phyloP scores from a whole-genome alignment of 108 stramenopile genomes.

The Discostella pseudostelligera region DNA sequence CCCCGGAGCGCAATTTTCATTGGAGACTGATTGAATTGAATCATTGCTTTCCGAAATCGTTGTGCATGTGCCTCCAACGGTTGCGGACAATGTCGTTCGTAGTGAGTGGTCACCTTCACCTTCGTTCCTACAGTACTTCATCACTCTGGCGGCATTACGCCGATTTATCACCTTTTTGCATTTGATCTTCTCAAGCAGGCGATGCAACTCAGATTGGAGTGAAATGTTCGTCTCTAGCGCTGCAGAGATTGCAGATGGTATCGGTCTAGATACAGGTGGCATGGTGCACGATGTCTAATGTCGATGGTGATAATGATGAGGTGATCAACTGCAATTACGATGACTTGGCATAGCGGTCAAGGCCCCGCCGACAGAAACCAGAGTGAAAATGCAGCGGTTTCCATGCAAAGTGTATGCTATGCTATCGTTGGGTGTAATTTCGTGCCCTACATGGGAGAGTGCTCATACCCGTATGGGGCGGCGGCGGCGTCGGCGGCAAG shows the following conservation, averaged over 20 bases:
- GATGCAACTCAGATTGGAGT: constrained; percentile 35
- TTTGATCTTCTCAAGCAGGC: constrained; percentile 29
- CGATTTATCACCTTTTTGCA: constrained; percentile 24
- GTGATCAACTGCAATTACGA: too few species aligned
- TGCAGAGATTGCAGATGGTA: constrained; percentile 27
- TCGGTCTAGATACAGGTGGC: constrained; percentile 13
- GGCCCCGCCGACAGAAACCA: too few species aligned
- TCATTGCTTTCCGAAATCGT: not conserved
- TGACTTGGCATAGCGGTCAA: too few species aligned
- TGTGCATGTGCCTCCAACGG: not conserved
- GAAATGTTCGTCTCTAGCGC: constrained; percentile 30
- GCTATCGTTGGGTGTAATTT: too few species aligned
- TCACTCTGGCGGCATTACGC: constrained; percentile 25
- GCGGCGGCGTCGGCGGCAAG: too few species aligned
- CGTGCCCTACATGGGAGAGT: too few species aligned
- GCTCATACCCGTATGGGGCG: too few species aligned
- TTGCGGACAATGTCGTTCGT: not conserved
- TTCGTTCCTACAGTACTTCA: constrained; percentile 17
- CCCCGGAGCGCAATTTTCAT: not conserved
- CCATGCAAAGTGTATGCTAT: too few species aligned
- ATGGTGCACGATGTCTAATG: too few species aligned
- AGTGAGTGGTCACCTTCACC: not conserved
- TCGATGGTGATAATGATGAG: too few species aligned
- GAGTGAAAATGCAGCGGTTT: too few species aligned
- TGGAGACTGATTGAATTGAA: not conserved